Evolutionary conservation across 1,284 basidiomycete genomes (phyloP), one percentile per base, ranked within the genome.

Genomic region (Caloboletus inedulis): DNA sequence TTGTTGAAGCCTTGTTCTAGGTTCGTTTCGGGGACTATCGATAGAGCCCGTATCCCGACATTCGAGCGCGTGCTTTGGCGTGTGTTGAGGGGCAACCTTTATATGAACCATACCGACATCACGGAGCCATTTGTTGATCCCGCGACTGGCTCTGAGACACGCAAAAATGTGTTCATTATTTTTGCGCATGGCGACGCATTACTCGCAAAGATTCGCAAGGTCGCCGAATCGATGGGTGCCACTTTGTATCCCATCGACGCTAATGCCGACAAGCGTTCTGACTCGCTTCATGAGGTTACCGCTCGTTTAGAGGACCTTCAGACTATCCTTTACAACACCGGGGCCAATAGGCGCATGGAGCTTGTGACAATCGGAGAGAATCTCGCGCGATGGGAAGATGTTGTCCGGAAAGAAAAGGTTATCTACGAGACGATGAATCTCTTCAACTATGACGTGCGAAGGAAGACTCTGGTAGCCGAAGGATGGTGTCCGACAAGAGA

Each of bases 101-200:
- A 98, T 79, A 98, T 99, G 95, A 99, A 99, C 76, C 94, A 98
- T 73, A 91, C 87, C 44, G 95, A 99, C 73, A 99, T 99, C 63
- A 82, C 84, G 40, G 91, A 96, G 63, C 90, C 94, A 2, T 98
- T 99, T 66, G 80, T 94, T 53, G 91, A 98, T 66, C 87, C 94
- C 14, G 79, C 78, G 40, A 89, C 88, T 2, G 89, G 89, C 39
- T 78, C 76, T 35, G 89, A 94, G 72, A 90, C 89, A 8, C 84
- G 88, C 75, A 99, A 99, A 81, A 95, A 98, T 62, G 97, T 99
- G 40, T 99, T 99, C 77, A 97, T 99, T 76, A 98, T 99, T 71
- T 99, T 99, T 66, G 97, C 96, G 0, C 97, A 99, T 64, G 97
- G 97, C 33, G 85, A 93, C 45, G 87, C 90, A 39, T 79, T 99